Base-by-base conservation (phyloP, 2,329 filamentous ascomycete species). In the Didymosphaeria variabile region DNA sequence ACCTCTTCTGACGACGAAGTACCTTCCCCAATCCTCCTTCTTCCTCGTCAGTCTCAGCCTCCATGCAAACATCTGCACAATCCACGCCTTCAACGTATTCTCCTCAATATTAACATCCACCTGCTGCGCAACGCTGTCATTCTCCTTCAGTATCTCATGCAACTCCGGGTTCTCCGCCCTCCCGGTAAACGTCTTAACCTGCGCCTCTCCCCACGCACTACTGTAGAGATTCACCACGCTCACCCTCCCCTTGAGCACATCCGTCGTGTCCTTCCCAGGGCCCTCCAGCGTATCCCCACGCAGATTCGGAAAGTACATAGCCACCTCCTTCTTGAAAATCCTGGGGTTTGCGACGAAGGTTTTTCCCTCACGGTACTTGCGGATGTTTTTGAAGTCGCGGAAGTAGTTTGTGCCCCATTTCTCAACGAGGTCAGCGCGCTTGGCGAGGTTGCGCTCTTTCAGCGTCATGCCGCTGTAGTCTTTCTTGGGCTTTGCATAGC, bases 251-350 rank as follows among this genome's bases (percentile, higher is more conserved):
- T 84, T 81, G 59, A 98, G 84, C 3, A 90, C 78, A 0, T 89
- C 85, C 8, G 94, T 97, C 1, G 94, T 97, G 79, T 97, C 88
- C 46, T 58, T 67, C 6, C 40, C 59, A n/a, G 60, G 65, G 42
- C 61, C 71, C 57, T 86, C 81, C 32, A 97, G 84, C 1, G 93
- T 97, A 68, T 87, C 84, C 49, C 95, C 95, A 76, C 86, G 87
- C 60, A 99, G 84, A 80, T 99, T 99, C 49, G 95, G 95, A 81
- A 99, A 97, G 83, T 91, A 98, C 65, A 97, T 86, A 5, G 94
- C 91, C 55, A 89, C 86, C 42, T 96, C 92, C 66, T 86, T 86
- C 72, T 89, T 91, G 85, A 98, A 98, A 52, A 94, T 85, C n/a
- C 90, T 85, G 4, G 91, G 88, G 40, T 94, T 94, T 21, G 93